Conservation (phyloP, 192 early-diverging fungal genomes). For the Rhizophagus clarus region DNA sequence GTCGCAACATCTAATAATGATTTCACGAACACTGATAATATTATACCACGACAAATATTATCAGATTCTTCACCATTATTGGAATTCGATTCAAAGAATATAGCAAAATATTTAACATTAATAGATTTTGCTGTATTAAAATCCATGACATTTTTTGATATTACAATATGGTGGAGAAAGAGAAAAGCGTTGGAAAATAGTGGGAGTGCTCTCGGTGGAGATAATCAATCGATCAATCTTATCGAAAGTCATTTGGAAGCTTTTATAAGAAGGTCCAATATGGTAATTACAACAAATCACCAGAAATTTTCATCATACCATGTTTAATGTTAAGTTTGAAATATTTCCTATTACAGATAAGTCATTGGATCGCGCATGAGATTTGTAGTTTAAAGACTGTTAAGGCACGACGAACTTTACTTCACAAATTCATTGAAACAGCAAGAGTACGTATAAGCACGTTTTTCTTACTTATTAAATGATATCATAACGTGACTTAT, state of each 20-base stretch:
- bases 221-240: not conserved
- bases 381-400: slow-evolving; percentile 44
- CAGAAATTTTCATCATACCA: not conserved
- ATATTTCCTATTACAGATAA: slow-evolving; percentile 34
- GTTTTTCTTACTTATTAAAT: too few relatives aligned
- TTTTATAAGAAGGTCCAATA: slow-evolving; percentile 57
- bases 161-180: slow-evolving; percentile 43
- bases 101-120: slow-evolving; percentile 55
- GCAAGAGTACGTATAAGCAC: slow-evolving; percentile 41
- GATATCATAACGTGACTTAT: too few relatives aligned
- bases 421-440: slow-evolving; percentile 62
- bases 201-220: not conserved
- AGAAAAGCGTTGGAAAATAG: slow-evolving; percentile 35
- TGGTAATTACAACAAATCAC: slow-evolving; percentile 39
- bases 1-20: not conserved
- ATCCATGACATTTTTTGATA: slow-evolving; percentile 44
- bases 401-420: slow-evolving; percentile 49
- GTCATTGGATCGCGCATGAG: slow-evolving; percentile 64
- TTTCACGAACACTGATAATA: not conserved
- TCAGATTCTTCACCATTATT: slow-evolving; percentile 35
- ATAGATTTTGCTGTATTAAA: slow-evolving; percentile 45
- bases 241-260: slow-evolving; percentile 51
- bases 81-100: slow-evolving; percentile 45
- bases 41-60: slow-evolving; percentile 3
- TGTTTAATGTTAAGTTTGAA: not conserved